phyloP scores from a whole-genome alignment of 1,284 basidiomycete genomes.

The Jaminaea rosea region DNA sequence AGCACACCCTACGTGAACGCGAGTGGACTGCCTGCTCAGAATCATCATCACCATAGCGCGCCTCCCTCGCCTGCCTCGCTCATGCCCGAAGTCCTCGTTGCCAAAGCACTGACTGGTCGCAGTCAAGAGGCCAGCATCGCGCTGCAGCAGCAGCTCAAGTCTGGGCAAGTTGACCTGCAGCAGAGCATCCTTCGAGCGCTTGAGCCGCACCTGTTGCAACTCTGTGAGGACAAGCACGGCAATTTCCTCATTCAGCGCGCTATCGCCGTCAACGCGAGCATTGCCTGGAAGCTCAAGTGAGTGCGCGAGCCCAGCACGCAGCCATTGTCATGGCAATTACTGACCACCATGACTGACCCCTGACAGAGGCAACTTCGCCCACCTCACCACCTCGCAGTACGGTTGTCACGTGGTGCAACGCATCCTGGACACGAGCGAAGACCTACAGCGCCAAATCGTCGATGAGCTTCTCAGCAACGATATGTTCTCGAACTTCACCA shows the following conservation, averaged over 20 bases:
- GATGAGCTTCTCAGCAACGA: constrained; percentile 29
- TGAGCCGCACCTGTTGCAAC: constrained; percentile 11
- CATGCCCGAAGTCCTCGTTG: constrained; percentile 4
- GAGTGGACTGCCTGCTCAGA: no score
- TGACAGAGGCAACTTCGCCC: constrained; percentile 22
- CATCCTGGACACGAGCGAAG: constrained; percentile 23
- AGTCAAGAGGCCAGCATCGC: constrained; percentile 29
- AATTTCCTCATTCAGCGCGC: constrained; percentile 40
- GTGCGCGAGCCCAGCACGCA: no score
- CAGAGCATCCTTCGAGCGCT: constrained; percentile 23
- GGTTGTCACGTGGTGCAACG: constrained; percentile 40
- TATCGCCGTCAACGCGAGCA: constrained; percentile 12
- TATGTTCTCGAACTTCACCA: constrained; percentile 29
- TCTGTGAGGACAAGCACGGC: constrained; percentile 34
- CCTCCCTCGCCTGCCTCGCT: no score
- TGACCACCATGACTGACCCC: no score
- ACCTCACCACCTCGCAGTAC: constrained; percentile 30
- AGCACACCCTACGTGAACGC: no score
- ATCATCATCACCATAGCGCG: no score
- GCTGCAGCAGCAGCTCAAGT: constrained; percentile 41
- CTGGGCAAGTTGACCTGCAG: constrained; percentile 9
- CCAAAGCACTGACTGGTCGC: constrained; percentile 10
- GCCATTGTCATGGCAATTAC: no score
- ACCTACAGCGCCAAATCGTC: constrained; percentile 13
- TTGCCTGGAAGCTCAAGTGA: constrained; percentile 21